Base-by-base conservation (phyloP, 768 basidiomycete genomes). In the Pulveroboletus sp. region DNA sequence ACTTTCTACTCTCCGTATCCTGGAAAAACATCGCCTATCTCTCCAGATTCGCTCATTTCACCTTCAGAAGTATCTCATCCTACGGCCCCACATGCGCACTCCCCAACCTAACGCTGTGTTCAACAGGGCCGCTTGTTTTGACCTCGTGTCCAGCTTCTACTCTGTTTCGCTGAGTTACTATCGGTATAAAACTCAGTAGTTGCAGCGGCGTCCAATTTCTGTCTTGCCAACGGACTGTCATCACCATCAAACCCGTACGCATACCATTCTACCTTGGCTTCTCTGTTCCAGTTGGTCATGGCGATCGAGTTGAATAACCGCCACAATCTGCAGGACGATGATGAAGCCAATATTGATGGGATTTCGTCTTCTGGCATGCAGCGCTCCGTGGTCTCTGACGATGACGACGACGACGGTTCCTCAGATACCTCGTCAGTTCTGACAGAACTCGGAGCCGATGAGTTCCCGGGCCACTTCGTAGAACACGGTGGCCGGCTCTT, bases 401-500 rank as follows among this genome's bases (percentile, higher is more conserved):
- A 66, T 29, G 66, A 66, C 51, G 68, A 71, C 55, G 72, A 74
- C 50, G 69, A 66, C 54, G 55, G 57, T 25, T 56, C 52, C 17
- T 75, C 73, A n/a, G 74, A 75, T 49, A 67, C 73, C 1, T 75
- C 69, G 19, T 72, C 75, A 7, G 63, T 57, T 51, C 46, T 79
- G 42, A 72, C 71, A 1, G 79, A 84, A 56, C 49, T 87, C 9
- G 61, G 33, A 45, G 63, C 67, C 34, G 70, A 78, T 19, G 84
- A 87, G 2, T 82, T 85, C 55, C 79, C 82, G 0, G 43, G 36
- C 12, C 82, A 81, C 68, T 90, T 89, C 55, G 56, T 57, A 27
- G 82, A 87, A 53, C 69, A 72, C 7, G 71, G 74, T 55, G 80
- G 75, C 27, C 75, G 85, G 32, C 79, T 87, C 64, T 90, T 82